Evolutionary conservation across 148 eudicot species (phyloP).

Genomic region (Dianthus caryophyllus): DNA sequence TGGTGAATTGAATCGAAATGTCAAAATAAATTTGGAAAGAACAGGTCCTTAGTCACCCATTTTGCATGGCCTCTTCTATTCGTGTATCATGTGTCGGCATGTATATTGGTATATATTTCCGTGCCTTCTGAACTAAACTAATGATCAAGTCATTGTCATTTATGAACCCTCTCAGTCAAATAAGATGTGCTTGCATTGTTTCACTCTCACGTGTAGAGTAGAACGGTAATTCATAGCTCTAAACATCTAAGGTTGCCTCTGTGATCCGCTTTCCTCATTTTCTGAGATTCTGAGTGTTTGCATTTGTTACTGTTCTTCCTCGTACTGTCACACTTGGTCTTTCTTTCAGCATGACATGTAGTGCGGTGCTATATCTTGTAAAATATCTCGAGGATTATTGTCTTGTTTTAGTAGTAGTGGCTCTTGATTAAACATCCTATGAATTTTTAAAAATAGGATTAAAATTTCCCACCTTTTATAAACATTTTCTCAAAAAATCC

Average conservation of each 20-base stretch:
- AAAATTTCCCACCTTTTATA: no score
- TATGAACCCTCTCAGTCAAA: no score
- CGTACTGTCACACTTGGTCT: background rate
- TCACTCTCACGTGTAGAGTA: background rate
- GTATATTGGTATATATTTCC: background rate
- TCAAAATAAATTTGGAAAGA: no score
- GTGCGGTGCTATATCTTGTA: background rate
- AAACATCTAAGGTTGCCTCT: background rate
- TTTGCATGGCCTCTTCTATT: background rate
- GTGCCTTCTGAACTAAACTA: background rate
- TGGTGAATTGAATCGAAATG: no score
- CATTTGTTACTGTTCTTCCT: background rate
- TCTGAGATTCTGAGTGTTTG: background rate
- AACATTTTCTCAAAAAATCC: no score
- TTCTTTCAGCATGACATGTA: background rate
- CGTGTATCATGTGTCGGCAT: background rate
- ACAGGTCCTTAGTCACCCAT: no score
- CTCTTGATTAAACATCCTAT: background rate
- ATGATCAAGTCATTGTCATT: background rate
- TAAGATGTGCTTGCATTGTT: background rate
- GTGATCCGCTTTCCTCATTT: background rate
- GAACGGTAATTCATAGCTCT: background rate
- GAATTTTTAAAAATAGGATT: no score
- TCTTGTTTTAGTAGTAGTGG: background rate
- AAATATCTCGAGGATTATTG: background rate